These are phyloP conservation scores for Candida sp. DNA, from an alignment of 1,139 yeast genomes.

Conservation along the genomic window DNA sequence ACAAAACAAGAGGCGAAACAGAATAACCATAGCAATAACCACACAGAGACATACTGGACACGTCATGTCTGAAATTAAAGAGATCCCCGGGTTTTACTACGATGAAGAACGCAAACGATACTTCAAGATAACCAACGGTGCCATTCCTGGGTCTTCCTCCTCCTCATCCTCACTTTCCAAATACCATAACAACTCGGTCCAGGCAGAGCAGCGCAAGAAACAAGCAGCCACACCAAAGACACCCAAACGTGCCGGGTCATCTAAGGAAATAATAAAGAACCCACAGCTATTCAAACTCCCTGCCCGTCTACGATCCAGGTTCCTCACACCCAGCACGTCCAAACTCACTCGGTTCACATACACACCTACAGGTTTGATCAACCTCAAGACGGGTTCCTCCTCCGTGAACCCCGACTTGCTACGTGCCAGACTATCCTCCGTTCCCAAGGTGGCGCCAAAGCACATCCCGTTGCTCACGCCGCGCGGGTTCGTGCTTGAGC, in stretches of 20 bases:
- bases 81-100: conserved; percentile 52
- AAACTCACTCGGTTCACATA: neutral
- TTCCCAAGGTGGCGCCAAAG: neutral
- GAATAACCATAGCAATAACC: neutral
- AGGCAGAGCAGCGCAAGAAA: conserved; percentile 29
- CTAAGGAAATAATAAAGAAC: conserved; percentile 1
- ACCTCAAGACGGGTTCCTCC: conserved; percentile 11
- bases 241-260: conserved; percentile 18
- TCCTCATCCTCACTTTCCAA: conserved; percentile 7
- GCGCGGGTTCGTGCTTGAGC: conserved; percentile 8
- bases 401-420: neutral
- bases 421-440: neutral
- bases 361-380: conserved; percentile 7
- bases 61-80: conserved; percentile 12
- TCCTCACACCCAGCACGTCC: neutral
- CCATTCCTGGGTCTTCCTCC: conserved; percentile 13
- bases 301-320: neutral
- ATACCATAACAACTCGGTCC: conserved; percentile 41
- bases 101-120: conserved; percentile 46
- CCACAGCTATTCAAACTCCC: neutral
- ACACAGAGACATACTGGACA: neutral
- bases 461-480: conserved; percentile 9
- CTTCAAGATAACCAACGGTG: conserved; percentile 49
- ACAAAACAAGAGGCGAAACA: neutral
- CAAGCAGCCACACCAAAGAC: conserved; percentile 12